Conservation (phyloP, 2,329 filamentous ascomycete species). For the Shiraia bambusicola region DNA sequence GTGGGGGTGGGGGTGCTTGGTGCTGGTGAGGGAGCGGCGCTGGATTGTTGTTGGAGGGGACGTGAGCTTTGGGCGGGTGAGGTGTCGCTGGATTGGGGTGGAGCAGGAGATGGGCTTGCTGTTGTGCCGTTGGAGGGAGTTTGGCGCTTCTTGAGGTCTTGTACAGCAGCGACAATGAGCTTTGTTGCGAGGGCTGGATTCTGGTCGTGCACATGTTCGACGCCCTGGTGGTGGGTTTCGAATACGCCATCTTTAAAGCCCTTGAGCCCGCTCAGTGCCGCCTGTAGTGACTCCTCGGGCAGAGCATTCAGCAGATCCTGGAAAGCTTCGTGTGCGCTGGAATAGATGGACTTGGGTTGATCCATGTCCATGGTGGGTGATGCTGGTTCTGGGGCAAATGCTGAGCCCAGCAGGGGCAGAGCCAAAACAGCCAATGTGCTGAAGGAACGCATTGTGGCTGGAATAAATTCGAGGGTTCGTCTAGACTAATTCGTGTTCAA, state of each 20-base stretch:
- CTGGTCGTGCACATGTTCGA: slow-evolving; percentile 63
- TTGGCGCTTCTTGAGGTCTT: slow-evolving; percentile 49
- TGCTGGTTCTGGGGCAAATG: slow-evolving; percentile 22
- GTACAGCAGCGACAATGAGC: slow-evolving; percentile 64
- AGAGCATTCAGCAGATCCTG: slow-evolving; percentile 58
- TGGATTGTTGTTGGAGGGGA: slow-evolving; percentile 7
- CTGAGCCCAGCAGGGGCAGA: slow-evolving; percentile 32
- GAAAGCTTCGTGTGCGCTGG: slow-evolving; percentile 49
- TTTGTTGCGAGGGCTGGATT: slow-evolving; percentile 64
- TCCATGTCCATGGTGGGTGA: slow-evolving; percentile 20
- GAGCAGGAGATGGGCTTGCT: slow-evolving; percentile 2
- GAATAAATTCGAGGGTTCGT: too few species aligned
- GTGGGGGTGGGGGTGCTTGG: slow-evolving; percentile 5
- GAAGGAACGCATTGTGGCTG: slow-evolving; percentile 35
- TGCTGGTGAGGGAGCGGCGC: slow-evolving; percentile 6
- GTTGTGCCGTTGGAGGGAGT: slow-evolving; percentile 30
- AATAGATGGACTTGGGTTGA: slow-evolving; percentile 25
- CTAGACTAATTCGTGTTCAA: too few species aligned
- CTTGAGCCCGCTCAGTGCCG: slow-evolving; percentile 63
- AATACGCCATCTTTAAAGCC: slow-evolving; percentile 70
- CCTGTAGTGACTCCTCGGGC: slow-evolving; percentile 63
- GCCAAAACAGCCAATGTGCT: slow-evolving; percentile 31
- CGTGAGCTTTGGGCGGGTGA: slow-evolving; percentile 4
- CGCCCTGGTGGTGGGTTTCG: slow-evolving; percentile 62
- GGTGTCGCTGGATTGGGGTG: slow-evolving; percentile 4